Evolutionary conservation across 345 rosid genomes (phyloP).

Genomic region (Dimocarpus longan): DNA sequence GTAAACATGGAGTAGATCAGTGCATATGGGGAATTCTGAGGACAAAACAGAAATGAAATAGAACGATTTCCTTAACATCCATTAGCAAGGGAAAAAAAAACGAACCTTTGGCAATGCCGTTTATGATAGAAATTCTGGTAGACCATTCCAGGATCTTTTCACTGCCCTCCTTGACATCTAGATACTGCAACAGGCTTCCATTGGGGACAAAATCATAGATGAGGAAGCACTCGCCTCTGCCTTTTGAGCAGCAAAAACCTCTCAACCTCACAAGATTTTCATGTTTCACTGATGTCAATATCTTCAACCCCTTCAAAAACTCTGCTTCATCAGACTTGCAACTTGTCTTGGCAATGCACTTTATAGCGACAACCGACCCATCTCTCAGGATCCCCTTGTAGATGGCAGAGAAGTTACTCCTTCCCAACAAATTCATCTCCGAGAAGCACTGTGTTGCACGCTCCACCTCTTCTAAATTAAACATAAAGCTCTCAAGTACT

Average conservation of each 20-base stretch:
- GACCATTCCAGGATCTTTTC: slow-evolving; percentile 85
- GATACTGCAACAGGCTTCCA: slow-evolving; percentile 81
- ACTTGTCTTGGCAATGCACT: slow-evolving; percentile 81
- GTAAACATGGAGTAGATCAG: background rate
- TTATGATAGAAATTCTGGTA: slow-evolving; percentile 69
- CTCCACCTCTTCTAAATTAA: slow-evolving; percentile 90
- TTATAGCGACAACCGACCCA: slow-evolving; percentile 73
- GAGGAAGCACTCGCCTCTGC: slow-evolving; percentile 92
- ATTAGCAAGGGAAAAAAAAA: background rate
- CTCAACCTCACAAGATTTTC: slow-evolving; percentile 76
- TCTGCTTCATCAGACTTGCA: slow-evolving; percentile 83
- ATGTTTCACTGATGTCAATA: slow-evolving; percentile 71
- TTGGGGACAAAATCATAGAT: slow-evolving; percentile 80
- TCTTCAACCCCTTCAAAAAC: slow-evolving; percentile 79
- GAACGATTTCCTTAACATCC: no score
- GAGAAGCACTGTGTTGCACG: slow-evolving; percentile 93
- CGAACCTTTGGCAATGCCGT: slow-evolving; percentile 87
- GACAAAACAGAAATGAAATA: no score
- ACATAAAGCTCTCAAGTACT: slow-evolving; percentile 86
- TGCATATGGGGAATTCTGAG: background rate
- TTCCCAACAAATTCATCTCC: slow-evolving; percentile 73
- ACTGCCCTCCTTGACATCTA: slow-evolving; percentile 58
- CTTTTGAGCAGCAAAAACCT: slow-evolving; percentile 95
- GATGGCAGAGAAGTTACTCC: slow-evolving; percentile 68
- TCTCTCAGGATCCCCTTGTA: slow-evolving; percentile 87